Percentiles rank a stretch among this genome's conserved stretches.
phyloP scores from a whole-genome alignment of 1,284 basidiomycete genomes.

The Moniliophthora roreri region DNA sequence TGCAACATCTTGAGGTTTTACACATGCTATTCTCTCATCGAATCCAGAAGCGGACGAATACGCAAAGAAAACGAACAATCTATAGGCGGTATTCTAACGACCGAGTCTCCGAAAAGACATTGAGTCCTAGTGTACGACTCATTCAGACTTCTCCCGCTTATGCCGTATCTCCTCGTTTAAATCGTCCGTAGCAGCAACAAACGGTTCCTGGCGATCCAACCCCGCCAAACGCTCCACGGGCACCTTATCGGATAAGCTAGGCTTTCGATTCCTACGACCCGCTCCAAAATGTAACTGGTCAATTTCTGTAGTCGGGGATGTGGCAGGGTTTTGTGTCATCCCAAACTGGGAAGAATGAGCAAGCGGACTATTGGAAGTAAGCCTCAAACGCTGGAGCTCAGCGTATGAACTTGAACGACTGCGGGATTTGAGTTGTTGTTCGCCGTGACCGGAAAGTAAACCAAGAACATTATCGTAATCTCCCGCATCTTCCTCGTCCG shows the following conservation, averaged over 20 bases:
- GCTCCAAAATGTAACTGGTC: slow-evolving; percentile 45
- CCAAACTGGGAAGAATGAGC: slow-evolving; percentile 7
- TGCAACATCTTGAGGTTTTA: too few relatives aligned
- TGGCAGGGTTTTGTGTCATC: slow-evolving; percentile 8
- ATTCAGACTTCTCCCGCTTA: slow-evolving; percentile 13
- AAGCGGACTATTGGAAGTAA: slow-evolving; percentile 30
- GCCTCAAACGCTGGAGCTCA: slow-evolving; percentile 69
- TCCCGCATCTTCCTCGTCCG: slow-evolving; percentile 76
- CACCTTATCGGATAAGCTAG: slow-evolving; percentile 63
- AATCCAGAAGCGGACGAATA: background rate
- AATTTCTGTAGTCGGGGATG: slow-evolving; percentile 23
- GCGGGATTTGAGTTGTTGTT: slow-evolving; percentile 45
- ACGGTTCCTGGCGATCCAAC: slow-evolving; percentile 52
- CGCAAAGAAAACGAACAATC: background rate
- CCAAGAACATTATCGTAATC: slow-evolving; percentile 80
- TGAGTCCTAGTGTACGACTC: slow-evolving; percentile 4
- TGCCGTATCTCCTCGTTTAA: slow-evolving; percentile 60
- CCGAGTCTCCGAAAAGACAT: slow-evolving; percentile 3
- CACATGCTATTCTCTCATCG: background rate
- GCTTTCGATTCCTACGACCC: slow-evolving; percentile 51
- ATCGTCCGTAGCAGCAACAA: slow-evolving; percentile 55
- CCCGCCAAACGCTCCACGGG: slow-evolving; percentile 61
- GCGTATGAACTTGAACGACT: slow-evolving; percentile 77
- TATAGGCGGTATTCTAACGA: background rate
- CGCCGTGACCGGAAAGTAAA: slow-evolving; percentile 53